Percentiles rank a stretch among this genome's conserved stretches.
Conservation (phyloP, 331 rosid species). For the Pyrus hybrid region DNA sequence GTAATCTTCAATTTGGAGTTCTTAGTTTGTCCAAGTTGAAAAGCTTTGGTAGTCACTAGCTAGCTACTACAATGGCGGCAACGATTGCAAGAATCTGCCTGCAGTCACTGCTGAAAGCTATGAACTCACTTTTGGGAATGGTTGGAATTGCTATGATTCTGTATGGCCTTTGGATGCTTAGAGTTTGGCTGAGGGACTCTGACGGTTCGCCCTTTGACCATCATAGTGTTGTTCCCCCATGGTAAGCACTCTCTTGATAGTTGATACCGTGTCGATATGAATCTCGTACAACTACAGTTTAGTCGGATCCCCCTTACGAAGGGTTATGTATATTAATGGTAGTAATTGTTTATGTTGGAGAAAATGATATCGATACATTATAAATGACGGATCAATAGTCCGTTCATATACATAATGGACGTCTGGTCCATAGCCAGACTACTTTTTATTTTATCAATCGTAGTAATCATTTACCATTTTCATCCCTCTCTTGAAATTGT, state of each 20-base stretch:
- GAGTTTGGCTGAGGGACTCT: conserved; percentile 31
- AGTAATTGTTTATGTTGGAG: too few species aligned
- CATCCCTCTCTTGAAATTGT: background rate
- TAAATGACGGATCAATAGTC: too few species aligned
- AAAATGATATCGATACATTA: too few species aligned
- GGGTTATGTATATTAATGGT: too few species aligned
- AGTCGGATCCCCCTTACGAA: too few species aligned
- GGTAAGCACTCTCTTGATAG: conserved; percentile 13
- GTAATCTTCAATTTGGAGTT: background rate
- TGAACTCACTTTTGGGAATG: conserved; percentile 28
- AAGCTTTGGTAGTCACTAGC: too few species aligned
- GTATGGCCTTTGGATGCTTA: conserved; percentile 25
- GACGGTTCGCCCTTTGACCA: background rate
- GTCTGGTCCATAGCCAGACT: too few species aligned
- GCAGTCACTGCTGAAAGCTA: conserved; percentile 22
- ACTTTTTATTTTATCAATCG: too few species aligned
- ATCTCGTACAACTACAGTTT: too few species aligned
- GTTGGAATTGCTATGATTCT: conserved; percentile 30
- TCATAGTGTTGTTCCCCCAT: conserved; percentile 7
- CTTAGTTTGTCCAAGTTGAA: background rate
- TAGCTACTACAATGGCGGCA: background rate
- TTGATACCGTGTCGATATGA: too few species aligned
- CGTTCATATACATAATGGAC: too few species aligned
- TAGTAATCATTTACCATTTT: too few species aligned
- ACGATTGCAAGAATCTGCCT: conserved; percentile 16